Evolutionary conservation across 768 basidiomycete genomes (phyloP), one percentile per base, ranked within the genome.

Genomic region (Rhizopogon salebrosus): DNA sequence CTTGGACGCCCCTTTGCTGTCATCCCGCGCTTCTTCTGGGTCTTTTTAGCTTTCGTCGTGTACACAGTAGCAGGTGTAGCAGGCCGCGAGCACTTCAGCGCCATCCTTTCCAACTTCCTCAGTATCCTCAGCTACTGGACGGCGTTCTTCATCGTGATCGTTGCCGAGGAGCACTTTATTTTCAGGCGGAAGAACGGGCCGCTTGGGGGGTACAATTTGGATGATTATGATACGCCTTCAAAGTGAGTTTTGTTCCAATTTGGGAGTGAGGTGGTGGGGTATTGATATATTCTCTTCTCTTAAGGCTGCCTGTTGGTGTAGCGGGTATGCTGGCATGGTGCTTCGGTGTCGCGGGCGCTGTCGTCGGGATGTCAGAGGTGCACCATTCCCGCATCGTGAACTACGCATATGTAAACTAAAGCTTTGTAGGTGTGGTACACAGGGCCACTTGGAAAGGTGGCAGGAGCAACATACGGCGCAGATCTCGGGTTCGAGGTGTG

Each of bases 401-500:
- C 29, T 18, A 34, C 26, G 8, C 9, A 29, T 52, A 11, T 26
- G 23, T 48, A 34, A 13, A 11, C 11, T 9, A 16, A n/a, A 34
- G n/a, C 14, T 31, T 37, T 6, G n/a, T 49, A 68, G 62, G 63
- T 64, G 6, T 79, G 79, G 78, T 80, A 80, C 51, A 76, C 71
- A 2, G 80, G 80, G 1, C 80, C 79, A 0, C 59, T 80, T 2
- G 80, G 71, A 3, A 61, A 60, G 42, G 52, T 70, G 41, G 74
- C 77, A 4, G 77, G 78, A 10, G 79, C 76, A 1, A 11, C 31
- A 13, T 34, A 34, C 13, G 31, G 31, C 9, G 31, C 31, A 11
- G 80, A 82, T 59, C 68, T 82, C 26, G 80, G 80, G 27, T 80
- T 82, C 53, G 80, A 81, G 69, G 75, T 78, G 29, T 24, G 70